phyloP scores from a whole-genome alignment of 1,139 yeast species.

The Saccharomyces hybrid region DNA sequence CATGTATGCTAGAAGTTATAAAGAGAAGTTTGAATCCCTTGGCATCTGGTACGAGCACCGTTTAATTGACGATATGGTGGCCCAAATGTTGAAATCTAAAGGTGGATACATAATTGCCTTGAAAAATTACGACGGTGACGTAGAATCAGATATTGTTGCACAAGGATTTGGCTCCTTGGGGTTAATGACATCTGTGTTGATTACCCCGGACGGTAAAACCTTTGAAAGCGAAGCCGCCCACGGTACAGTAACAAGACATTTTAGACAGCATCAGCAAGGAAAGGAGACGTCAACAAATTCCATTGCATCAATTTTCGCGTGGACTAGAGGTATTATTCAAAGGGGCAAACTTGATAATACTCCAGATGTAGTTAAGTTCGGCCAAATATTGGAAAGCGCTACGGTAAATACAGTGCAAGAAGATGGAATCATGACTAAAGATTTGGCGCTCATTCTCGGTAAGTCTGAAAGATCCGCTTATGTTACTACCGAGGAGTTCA shows the following conservation, averaged over 20 bases:
- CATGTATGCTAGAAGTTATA: conserved; percentile 65
- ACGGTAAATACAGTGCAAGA: conserved; percentile 77
- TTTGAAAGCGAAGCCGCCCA: conserved; percentile 97
- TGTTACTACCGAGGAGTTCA: conserved; percentile 86
- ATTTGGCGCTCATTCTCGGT: conserved; percentile 82
- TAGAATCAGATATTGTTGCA: conserved; percentile 93
- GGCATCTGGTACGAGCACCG: conserved; percentile 96
- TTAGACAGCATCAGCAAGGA: conserved; percentile 89
- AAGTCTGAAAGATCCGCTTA: conserved; percentile 72
- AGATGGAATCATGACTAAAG: conserved; percentile 93
- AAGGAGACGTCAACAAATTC: conserved; percentile 97
- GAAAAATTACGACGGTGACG: conserved; percentile 97
- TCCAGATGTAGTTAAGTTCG: conserved; percentile 77
- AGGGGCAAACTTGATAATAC: conserved; percentile 86
- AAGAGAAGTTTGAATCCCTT: conserved; percentile 58
- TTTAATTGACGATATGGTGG: conserved; percentile 96
- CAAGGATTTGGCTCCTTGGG: conserved; percentile 97
- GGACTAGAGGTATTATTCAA: conserved; percentile 89
- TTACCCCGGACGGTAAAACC: conserved; percentile 93
- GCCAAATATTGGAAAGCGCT: conserved; percentile 68
- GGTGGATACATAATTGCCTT: conserved; percentile 94
- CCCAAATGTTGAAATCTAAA: conserved; percentile 91
- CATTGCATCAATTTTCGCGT: conserved; percentile 94
- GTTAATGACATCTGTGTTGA: conserved; percentile 88
- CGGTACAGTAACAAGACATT: conserved; percentile 96